Evolutionary conservation across 441 rosid species (phyloP).

Genomic region (Mallotus japonicus): DNA sequence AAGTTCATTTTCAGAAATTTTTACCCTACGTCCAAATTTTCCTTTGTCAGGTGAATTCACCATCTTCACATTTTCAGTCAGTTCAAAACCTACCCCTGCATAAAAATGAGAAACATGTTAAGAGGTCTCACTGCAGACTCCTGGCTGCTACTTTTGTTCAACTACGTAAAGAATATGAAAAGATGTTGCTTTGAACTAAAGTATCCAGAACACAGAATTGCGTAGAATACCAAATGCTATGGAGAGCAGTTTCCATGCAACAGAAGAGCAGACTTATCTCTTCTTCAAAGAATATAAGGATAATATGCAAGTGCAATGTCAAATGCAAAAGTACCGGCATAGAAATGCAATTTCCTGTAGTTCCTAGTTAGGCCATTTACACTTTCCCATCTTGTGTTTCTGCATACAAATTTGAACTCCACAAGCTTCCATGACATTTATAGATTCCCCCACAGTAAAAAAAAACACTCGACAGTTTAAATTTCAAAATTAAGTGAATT

Average conservation of each 20-base stretch:
- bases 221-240: not conserved
- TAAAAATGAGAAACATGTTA: not conserved
- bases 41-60: conserved; percentile 39
- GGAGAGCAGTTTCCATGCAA: not conserved
- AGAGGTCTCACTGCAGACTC: not conserved
- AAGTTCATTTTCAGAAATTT: conserved; percentile 32
- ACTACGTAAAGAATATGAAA: too few species aligned
- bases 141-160: not conserved
- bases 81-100: conserved; percentile 44
- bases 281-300: not conserved
- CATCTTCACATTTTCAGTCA: conserved; percentile 36
- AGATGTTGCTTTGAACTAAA: not conserved
- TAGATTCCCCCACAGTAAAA: not conserved
- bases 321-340: not conserved
- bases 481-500: not conserved
- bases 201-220: not conserved
- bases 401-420: not conserved
- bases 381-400: not conserved
- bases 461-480: not conserved
- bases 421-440: not conserved
- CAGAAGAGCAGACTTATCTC: not conserved
- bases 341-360: not conserved
- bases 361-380: too few species aligned
- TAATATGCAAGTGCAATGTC: not conserved
- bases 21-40: conserved; percentile 33